Evolutionary conservation across 176 grass and related monocot genomes (phyloP), one percentile per base, ranked within the genome.

Genomic region (Lolium rigidum): DNA sequence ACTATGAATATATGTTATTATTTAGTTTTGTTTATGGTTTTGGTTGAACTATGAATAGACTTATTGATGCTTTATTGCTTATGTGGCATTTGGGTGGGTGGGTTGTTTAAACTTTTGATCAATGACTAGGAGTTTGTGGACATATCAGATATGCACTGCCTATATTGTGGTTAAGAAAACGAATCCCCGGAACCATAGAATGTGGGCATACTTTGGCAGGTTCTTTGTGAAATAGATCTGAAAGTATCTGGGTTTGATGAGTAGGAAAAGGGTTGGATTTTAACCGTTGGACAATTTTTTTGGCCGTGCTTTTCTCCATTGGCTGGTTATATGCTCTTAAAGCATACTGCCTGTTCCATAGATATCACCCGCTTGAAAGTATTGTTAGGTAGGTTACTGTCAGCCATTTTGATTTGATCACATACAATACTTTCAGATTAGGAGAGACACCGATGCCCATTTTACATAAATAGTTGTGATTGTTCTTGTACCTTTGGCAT

Each of bases 401-500:
- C 28, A 82, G 62, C 31, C 65, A 1, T 58, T 78, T 50, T 59
- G 4, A 56, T 83, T 20, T 18, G 1, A 43, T 79, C 58, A 78
- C 28, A 73, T 10, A 55, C 87, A 84, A 51, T 0, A 17, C 47
- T 85, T 83, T 10, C 35, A 75, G 47, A 80, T 80, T 74, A 8
- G 13, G 57, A 20, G 70, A 65, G 51, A 68, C 50, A 51, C 52
- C 62, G 31, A 18, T 59, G 26, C 69, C 86, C 59, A 67, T 44
- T 82, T 88, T 72, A 55, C 4, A 43, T 35, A 50, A 60, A 4
- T 84, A 74, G 59, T 3, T 9, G 55, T 71, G 44, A 74, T 81
- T 87, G 4, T 80, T 63, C 69, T 82, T 81, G 81, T 79, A 74
- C 54, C 41, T 88, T 67, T 81, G 82, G 21, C 20, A 84, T 87